Percentiles rank a stretch among this genome's conserved stretches.
phyloP scores from a whole-genome alignment of 768 basidiomycete genomes.

The Suillus fuscotomentosus region DNA sequence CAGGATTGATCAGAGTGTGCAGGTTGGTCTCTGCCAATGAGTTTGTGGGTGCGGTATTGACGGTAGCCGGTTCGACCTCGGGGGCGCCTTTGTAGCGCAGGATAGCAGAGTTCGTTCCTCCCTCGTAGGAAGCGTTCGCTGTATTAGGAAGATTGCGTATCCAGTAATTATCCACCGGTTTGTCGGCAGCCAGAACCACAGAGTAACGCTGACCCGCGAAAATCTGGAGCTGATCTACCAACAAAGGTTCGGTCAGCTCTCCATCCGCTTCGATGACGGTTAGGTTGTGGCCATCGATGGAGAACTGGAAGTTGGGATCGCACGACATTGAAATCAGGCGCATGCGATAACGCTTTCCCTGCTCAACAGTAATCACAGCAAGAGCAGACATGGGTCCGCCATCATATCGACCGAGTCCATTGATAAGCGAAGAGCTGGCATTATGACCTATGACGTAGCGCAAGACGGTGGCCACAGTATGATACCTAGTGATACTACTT shows the following conservation, averaged over 20 bases:
- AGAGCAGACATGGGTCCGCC: slow-evolving; percentile 27
- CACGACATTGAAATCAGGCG: slow-evolving; percentile 37
- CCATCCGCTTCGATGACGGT: slow-evolving; percentile 44
- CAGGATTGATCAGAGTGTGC: slow-evolving; percentile 9
- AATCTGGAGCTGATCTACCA: slow-evolving; percentile 37
- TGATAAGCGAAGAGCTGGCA: slow-evolving; percentile 41
- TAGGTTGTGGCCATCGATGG: slow-evolving; percentile 37
- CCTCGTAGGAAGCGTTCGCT: slow-evolving; percentile 24
- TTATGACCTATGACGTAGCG: slow-evolving; percentile 6
- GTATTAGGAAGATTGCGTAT: slow-evolving; percentile 26
- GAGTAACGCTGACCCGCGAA: slow-evolving; percentile 35
- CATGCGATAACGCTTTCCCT: slow-evolving; percentile 29
- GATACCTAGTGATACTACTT: neutral
- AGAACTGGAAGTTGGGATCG: slow-evolving; percentile 38
- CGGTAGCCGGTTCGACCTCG: slow-evolving; percentile 25
- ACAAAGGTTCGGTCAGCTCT: slow-evolving; percentile 30
- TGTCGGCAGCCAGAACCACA: slow-evolving; percentile 30
- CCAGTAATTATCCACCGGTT: slow-evolving; percentile 39
- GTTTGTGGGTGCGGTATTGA: neutral
- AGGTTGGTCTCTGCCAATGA: slow-evolving; percentile 14
- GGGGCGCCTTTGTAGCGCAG: slow-evolving; percentile 37
- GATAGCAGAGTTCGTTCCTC: slow-evolving; percentile 38
- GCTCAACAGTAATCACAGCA: slow-evolving; percentile 29
- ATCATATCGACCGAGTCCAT: slow-evolving; percentile 47
- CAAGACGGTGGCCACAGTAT: slow-evolving; percentile 10